Evolutionary conservation across 2,329 filamentous ascomycete genomes (phyloP).

Genomic region (Colletotrichum tanaceti): DNA sequence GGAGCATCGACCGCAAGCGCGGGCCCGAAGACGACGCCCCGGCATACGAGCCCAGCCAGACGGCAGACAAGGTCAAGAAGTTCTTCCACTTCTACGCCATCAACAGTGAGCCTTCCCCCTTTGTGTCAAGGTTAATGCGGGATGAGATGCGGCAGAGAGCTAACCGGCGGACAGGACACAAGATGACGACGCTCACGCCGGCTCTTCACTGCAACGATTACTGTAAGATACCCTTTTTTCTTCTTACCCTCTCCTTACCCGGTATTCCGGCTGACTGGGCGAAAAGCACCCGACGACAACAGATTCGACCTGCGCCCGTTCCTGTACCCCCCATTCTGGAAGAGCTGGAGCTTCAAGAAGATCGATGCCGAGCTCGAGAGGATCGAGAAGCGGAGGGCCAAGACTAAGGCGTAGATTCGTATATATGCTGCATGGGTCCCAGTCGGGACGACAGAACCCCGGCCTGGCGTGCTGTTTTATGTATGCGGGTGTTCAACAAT

Average conservation of each 20-base stretch:
- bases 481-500: too few relatives aligned
- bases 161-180: constrained; percentile 33
- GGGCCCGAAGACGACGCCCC: constrained; percentile 47
- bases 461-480: too few relatives aligned
- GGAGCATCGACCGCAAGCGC: constrained; percentile 51
- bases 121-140: too few relatives aligned
- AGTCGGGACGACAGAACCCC: too few relatives aligned
- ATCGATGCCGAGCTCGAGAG: constrained; percentile 53
- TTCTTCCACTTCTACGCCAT: constrained; percentile 69
- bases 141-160: too few relatives aligned
- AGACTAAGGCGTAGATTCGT: constrained; percentile 17
- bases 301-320: constrained; percentile 46
- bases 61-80: constrained; percentile 54
- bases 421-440: too few relatives aligned
- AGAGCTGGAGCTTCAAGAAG: constrained; percentile 53
- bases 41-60: constrained; percentile 52
- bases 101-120: constrained; percentile 53
- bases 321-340: constrained; percentile 49
- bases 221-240: constrained; percentile 10
- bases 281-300: constrained; percentile 45
- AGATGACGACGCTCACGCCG: constrained; percentile 41
- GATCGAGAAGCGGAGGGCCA: constrained; percentile 46
- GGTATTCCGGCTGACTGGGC: background rate
- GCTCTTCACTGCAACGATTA: constrained; percentile 41
- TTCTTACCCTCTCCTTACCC: background rate